Evolutionary conservation across 352 stramenopile species (phyloP), one percentile per base, ranked within the genome.

Genomic region (Globisporangium canariense): DNA sequence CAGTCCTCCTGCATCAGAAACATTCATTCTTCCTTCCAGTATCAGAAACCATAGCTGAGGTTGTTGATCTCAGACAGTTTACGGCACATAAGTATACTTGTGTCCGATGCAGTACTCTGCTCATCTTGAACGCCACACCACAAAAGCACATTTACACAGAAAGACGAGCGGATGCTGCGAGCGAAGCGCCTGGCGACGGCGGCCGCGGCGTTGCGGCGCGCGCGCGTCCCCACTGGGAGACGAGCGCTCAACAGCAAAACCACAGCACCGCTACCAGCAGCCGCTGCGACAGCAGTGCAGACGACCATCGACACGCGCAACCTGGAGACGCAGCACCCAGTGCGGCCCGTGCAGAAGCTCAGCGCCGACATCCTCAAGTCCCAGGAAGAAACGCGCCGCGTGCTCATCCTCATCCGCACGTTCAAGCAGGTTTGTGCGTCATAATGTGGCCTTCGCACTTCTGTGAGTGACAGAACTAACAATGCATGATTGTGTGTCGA

Each of bases 401-500:
- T 96, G 58, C 65, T 93, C 59, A 76, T 89, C 32, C 70, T 96
- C 47, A 93, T 96, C 67, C 87, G 87, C 69, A 93, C 87, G 45
- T 96, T 96, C 70, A 94, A 94, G 60, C 87, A 93, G 69, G 80
- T 86, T n/a, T 16, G 25, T 57, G 18, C 45, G 20, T 34, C 49
- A 2, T 54, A 20, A 54, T 4, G 49, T 16, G n/a, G 30, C 49
- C 7, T 36, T 36, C 32, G 3, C 8, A 10, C 22, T 41, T 14
- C 40, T 50, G 22, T 14, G 6, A 32, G 9, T 55, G 25, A 20
- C 41, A 46, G 41, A 9, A 10, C 36, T 40, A 11, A 13, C 1
- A 46, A 16, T 5, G 8, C 13, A n/a, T 46, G 11, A 14, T 4
- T 16, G 14, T 56, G 22, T 38, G 14, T 14, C 18, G 4, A 25